Conservation (phyloP, 306 rosid species). For the Argentina anserina region DNA sequence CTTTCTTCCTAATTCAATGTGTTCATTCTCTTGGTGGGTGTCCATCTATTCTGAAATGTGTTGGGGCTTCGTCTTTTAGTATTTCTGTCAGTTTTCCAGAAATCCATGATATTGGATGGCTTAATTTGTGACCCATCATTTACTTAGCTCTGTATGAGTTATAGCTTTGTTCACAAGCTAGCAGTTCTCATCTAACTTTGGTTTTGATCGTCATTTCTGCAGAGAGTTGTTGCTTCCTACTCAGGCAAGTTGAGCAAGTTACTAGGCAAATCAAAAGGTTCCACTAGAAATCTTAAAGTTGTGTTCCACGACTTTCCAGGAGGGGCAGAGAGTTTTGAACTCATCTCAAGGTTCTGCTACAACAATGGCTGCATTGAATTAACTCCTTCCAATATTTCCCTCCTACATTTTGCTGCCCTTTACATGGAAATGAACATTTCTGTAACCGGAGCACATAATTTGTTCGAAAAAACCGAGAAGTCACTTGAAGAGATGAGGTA, state of each 20-base stretch:
- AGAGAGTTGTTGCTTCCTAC: slow-evolving; percentile 56
- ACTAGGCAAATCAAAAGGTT: slow-evolving; percentile 61
- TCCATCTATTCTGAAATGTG: slow-evolving; percentile 14
- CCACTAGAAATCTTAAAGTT: slow-evolving; percentile 51
- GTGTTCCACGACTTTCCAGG: slow-evolving; percentile 95
- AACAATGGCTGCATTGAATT: slow-evolving; percentile 47
- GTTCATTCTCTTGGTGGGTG: slow-evolving; percentile 40
- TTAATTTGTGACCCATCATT: not conserved
- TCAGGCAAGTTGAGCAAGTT: slow-evolving; percentile 62
- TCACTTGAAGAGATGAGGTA: slow-evolving; percentile 58
- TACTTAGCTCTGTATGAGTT: not conserved
- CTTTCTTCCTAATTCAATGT: slow-evolving; percentile 19
- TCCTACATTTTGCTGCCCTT: slow-evolving; percentile 57
- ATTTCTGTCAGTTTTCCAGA: not conserved
- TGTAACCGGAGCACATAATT: slow-evolving; percentile 35
- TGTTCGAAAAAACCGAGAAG: slow-evolving; percentile 56
- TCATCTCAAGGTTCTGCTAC: slow-evolving; percentile 71
- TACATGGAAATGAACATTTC: slow-evolving; percentile 85
- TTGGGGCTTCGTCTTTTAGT: not conserved
- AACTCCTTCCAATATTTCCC: slow-evolving; percentile 56
- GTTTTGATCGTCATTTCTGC: slow-evolving; percentile 28
- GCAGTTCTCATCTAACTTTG: not conserved
- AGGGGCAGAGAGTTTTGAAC: slow-evolving; percentile 84
- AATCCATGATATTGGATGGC: not conserved
- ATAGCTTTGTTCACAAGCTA: not conserved